Conservation (phyloP, 179 eudicot genomes). For the Beta lomatogona region DNA sequence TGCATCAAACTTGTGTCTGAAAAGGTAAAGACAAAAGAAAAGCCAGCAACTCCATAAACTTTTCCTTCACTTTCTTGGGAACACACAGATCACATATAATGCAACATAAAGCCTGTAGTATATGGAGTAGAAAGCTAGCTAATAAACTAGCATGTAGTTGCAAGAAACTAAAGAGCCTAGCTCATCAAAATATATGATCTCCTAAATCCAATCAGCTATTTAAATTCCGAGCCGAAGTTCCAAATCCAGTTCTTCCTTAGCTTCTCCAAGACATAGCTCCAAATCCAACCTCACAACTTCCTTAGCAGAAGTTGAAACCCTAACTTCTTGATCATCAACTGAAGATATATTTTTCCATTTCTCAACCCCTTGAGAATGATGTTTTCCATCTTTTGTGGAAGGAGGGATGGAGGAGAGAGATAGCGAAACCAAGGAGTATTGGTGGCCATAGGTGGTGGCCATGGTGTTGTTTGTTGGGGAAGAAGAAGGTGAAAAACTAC, state of each 20-base stretch:
- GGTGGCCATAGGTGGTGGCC: conserved; percentile 26
- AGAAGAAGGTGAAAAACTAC: conserved; percentile 22
- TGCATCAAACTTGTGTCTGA: not conserved
- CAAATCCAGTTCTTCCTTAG: conserved; percentile 73
- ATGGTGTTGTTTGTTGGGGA: conserved; percentile 22
- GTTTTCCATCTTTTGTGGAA: conserved; percentile 18
- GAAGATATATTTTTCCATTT: no score
- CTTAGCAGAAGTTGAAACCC: conserved; percentile 37
- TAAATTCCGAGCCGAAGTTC: conserved; percentile 74
- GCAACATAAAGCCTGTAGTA: conserved; percentile 8
- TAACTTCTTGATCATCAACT: conserved; percentile 1
- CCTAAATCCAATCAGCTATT: not conserved
- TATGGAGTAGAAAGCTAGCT: not conserved
- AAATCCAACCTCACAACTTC: conserved; percentile 45
- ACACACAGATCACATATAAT: conserved; percentile 20
- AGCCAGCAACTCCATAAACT: conserved; percentile 19
- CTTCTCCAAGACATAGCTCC: conserved; percentile 48
- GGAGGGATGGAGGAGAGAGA: conserved; percentile 38
- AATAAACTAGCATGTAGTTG: not conserved
- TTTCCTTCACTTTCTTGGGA: conserved; percentile 28
- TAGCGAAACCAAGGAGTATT: conserved; percentile 44
- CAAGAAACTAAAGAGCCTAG: not conserved
- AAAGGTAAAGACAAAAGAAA: conserved; percentile 27
- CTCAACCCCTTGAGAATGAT: not conserved
- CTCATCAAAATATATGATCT: not conserved